Evolutionary conservation across 2,329 filamentous ascomycete genomes (phyloP), one percentile per base, ranked within the genome.

Genomic region (Cladophialophora carrionii): DNA sequence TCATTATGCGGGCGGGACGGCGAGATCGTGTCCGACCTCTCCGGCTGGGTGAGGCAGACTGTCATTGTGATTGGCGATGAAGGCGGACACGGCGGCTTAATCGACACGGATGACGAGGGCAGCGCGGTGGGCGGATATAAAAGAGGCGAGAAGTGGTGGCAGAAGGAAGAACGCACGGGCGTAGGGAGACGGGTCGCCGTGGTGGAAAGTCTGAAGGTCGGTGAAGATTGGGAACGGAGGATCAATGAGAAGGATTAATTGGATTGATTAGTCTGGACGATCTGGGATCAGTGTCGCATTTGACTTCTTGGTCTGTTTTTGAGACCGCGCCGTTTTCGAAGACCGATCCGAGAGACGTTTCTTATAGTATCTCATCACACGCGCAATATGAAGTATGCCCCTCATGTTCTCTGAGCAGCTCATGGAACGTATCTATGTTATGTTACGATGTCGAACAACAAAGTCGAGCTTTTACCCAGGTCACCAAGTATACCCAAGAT

Each of bases 141-240:
- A 65, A 59, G 57, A 20, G 62, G 29, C 3, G 65, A 68, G 52
- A 67, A 63, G 29, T 94, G 91, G 91, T 95, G 90, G 89, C 88
- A 92, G 76, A 83, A 85, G 61, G 87, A 92, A 63, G 90, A 92
- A 52, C 86, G 91, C 65, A 92, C 96, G 26, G 93, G 94, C 1
- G 83, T 93, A 63, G 94, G 94, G 17, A 90, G 95, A 74, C 91
- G 92, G 3, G 88, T 97, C 31, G 88, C 96, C 46, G 88, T 98
- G 20, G 92, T 97, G 2, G 94, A 98, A 76, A 90, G 88, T 34
- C 83, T 88, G 69, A 84, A 91, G 57, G 85, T 96, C 20, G 88
- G 89, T 58, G 93, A 97, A 72, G 94, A 98, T 77, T 98, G 92
- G 90, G 84, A 84, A 68, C 87, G 90, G 74, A 84, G 94, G 66